Conservation (phyloP, 306 rosid genomes). For the Quercus bicolor region DNA sequence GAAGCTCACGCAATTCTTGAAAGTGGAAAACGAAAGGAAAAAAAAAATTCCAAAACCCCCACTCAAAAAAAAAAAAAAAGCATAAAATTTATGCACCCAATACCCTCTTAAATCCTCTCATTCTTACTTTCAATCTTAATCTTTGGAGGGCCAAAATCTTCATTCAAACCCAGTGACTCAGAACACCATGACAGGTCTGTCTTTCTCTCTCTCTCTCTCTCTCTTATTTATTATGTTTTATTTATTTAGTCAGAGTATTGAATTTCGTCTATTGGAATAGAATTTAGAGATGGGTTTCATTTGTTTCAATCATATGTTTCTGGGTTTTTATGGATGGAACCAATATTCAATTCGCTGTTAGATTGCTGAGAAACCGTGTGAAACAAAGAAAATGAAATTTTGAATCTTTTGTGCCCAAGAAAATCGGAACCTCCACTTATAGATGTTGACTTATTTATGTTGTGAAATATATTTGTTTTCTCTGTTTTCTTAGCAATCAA, state of each 20-base stretch:
- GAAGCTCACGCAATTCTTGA: not conserved
- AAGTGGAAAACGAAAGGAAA: too few species aligned
- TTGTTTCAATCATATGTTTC: not conserved
- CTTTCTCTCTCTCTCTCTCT: not conserved
- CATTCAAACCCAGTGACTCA: not conserved
- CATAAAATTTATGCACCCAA: not conserved
- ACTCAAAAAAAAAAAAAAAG: not conserved
- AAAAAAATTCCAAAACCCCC: not conserved
- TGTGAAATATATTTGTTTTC: too few species aligned
- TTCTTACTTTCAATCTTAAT: not conserved
- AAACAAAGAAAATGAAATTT: not conserved
- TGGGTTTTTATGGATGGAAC: slow-evolving; percentile 4
- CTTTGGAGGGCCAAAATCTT: not conserved
- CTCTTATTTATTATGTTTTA: not conserved
- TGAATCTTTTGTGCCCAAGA: not conserved
- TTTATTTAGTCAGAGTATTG: not conserved
- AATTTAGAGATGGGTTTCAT: not conserved
- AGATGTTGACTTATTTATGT: too few species aligned
- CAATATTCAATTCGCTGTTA: not conserved
- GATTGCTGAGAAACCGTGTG: not conserved
- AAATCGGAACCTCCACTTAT: not conserved
- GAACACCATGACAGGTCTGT: slow-evolving; percentile 23
- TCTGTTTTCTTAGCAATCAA: too few species aligned
- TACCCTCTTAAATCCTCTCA: not conserved
- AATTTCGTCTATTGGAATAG: not conserved